These are phyloP conservation scores for Acanthochlamys bracteata DNA, from an alignment of 106 monocot genomes.

Conservation along the genomic window DNA sequence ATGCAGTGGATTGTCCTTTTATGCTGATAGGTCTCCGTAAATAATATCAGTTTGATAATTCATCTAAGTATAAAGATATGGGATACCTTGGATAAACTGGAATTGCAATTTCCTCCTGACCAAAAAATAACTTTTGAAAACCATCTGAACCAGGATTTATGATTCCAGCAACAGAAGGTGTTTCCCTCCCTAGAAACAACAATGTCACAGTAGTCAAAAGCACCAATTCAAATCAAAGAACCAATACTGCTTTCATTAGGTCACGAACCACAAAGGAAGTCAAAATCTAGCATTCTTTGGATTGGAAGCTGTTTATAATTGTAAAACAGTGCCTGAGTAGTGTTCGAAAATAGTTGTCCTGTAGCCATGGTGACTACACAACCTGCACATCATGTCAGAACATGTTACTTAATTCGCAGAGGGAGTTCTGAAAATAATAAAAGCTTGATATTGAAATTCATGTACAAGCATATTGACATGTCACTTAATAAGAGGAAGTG, in stretches of 20 bases:
- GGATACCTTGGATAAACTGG: slow-evolving; percentile 91
- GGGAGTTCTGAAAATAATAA: no score
- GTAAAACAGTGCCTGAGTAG: slow-evolving; percentile 83
- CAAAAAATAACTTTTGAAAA: slow-evolving; percentile 92
- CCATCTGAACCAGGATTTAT: slow-evolving; percentile 97
- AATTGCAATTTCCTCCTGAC: slow-evolving; percentile 97
- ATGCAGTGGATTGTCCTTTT: no score
- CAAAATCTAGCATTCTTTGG: slow-evolving; percentile 98
- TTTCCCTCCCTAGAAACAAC: slow-evolving; percentile 66
- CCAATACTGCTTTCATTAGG: slow-evolving; percentile 4
- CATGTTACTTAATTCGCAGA: no score
- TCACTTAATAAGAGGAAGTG: no score
- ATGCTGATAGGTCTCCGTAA: no score
- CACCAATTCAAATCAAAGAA: background rate
- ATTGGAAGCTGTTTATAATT: slow-evolving; percentile 99
- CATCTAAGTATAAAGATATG: no score
- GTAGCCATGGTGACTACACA: no score
- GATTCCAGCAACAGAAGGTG: slow-evolving; percentile 97
- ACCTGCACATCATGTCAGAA: no score
- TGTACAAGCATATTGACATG: no score
- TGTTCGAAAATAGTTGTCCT: slow-evolving; percentile 80
- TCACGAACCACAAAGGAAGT: slow-evolving; percentile 83
- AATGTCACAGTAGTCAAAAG: no score
- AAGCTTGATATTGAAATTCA: no score
- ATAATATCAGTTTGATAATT: no score